Conservation (phyloP, 106 monocot species). For the Hemerocallis citrina region DNA sequence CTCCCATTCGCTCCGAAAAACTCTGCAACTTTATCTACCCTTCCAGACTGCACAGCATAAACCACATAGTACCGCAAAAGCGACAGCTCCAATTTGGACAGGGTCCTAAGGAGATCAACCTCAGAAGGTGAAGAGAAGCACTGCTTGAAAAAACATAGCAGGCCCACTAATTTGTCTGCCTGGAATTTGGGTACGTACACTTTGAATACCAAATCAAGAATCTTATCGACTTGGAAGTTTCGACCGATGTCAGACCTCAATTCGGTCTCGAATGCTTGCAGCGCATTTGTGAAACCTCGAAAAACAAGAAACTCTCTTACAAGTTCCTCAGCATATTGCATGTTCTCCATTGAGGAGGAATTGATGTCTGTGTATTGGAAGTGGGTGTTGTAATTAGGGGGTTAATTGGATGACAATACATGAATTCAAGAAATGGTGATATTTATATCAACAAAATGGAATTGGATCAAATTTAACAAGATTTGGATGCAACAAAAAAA, state of each 20-base stretch:
- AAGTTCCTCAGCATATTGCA: conserved; percentile 87
- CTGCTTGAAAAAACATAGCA: conserved; percentile 78
- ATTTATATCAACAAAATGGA: too few species aligned
- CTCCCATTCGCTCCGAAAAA: conserved; percentile 70
- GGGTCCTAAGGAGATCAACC: conserved; percentile 31
- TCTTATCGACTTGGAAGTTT: conserved; percentile 87
- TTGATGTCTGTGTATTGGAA: too few species aligned
- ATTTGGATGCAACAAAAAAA: too few species aligned
- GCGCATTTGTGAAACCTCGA: conserved; percentile 80
- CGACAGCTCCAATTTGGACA: conserved; percentile 74
- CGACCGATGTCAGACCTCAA: conserved; percentile 76
- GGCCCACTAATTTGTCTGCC: conserved; percentile 52
- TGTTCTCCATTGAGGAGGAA: conserved; percentile 97
- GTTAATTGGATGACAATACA: too few species aligned
- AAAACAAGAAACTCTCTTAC: conserved; percentile 90
- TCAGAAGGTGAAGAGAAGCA: conserved; percentile 76
- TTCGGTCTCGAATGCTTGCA: conserved; percentile 75
- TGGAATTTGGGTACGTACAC: conserved; percentile 80
- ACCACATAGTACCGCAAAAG: conserved; percentile 76
- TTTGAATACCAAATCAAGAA: conserved; percentile 80
- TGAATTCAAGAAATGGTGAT: too few species aligned
- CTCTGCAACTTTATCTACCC: conserved; percentile 72
- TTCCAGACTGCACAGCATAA: conserved; percentile 68
- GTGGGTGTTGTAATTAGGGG: too few species aligned
- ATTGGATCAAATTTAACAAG: too few species aligned